Conservation (phyloP, 164 flowering plant species). For the Dillenia turbinata region DNA sequence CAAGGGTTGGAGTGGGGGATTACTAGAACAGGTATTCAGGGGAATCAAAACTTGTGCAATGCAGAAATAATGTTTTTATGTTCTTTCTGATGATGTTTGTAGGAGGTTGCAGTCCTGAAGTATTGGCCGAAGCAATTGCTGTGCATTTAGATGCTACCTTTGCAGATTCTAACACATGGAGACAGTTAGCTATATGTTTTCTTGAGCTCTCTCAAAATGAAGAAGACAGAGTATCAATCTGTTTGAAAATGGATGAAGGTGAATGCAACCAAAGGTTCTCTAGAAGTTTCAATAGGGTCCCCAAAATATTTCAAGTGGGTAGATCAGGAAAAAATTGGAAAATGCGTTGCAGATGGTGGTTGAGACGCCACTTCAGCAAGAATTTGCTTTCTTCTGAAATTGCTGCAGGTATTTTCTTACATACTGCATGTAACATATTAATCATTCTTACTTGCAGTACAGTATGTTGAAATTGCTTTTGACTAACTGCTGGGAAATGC, state of each 20-base stretch:
- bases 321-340: slow-evolving; percentile 46
- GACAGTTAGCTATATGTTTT: slow-evolving; percentile 62
- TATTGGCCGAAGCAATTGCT: slow-evolving; percentile 67
- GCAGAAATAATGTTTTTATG: background rate
- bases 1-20: no score
- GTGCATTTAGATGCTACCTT: slow-evolving; percentile 70
- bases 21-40: no score
- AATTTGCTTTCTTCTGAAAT: slow-evolving; percentile 39
- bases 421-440: background rate
- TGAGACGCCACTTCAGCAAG: slow-evolving; percentile 56
- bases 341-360: slow-evolving; percentile 75
- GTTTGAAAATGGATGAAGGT: slow-evolving; percentile 23
- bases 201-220: slow-evolving; percentile 41
- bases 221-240: slow-evolving; percentile 54
- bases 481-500: background rate
- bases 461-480: background rate
- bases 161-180: slow-evolving; percentile 48
- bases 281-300: slow-evolving; percentile 15
- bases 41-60: no score
- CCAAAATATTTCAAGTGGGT: slow-evolving; percentile 32
- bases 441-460: background rate
- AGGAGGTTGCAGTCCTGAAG: slow-evolving; percentile 51
- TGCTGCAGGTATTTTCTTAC: slow-evolving; percentile 34
- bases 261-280: slow-evolving; percentile 7
- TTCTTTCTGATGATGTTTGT: slow-evolving; percentile 8